phyloP scores from a whole-genome alignment of 2,329 filamentous ascomycete species.

The Mycosphaerella sp. region DNA sequence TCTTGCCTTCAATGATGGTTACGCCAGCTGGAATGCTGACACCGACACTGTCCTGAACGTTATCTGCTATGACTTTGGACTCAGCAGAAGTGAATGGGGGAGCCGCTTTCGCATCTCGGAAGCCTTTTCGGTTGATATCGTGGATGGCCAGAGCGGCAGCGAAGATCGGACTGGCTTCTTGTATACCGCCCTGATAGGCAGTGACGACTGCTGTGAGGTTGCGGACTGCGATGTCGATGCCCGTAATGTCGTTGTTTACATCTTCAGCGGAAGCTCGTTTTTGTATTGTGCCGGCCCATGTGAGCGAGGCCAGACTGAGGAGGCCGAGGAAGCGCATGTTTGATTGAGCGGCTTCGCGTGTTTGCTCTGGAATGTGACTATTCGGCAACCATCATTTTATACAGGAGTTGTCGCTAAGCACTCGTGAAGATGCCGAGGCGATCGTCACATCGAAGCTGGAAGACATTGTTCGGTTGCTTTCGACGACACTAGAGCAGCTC shows the following conservation, averaged over 20 bases:
- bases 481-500: no score
- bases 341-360: neutral
- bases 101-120: conserved; percentile 19
- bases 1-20: conserved; percentile 22
- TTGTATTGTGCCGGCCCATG: conserved; percentile 10
- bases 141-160: conserved; percentile 21
- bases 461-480: no score
- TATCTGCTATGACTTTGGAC: conserved; percentile 23
- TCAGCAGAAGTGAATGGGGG: conserved; percentile 20
- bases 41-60: conserved; percentile 25
- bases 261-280: conserved; percentile 17
- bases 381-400: neutral
- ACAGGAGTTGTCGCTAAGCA: neutral
- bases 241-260: conserved; percentile 25
- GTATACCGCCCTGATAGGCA: conserved; percentile 25
- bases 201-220: conserved; percentile 19
- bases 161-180: conserved; percentile 18
- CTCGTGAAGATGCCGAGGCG: conserved; percentile 9
- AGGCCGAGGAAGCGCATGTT: conserved; percentile 16
- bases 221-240: conserved; percentile 23
- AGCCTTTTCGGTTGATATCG: conserved; percentile 24
- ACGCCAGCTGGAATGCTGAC: conserved; percentile 21
- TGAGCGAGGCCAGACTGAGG: conserved; percentile 20
- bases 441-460: conserved; percentile 7
- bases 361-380: neutral